phyloP scores from a whole-genome alignment of 208 protist genomes.

The Crithidia expoeki region DNA sequence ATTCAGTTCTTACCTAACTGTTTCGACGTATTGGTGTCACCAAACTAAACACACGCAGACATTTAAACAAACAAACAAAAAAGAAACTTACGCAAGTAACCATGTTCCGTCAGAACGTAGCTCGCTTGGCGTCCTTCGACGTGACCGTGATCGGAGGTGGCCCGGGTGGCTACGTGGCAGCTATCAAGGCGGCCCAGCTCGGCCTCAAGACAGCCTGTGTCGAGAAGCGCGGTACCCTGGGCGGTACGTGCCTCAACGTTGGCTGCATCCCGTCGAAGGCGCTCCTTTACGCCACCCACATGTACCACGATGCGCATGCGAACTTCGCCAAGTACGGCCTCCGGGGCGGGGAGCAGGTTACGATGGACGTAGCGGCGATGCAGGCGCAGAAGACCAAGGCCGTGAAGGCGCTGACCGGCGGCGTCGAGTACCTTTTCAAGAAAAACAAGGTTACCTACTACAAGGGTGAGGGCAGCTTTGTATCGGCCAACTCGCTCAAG shows the following conservation, averaged over 20 bases:
- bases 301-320: slow-evolving; percentile 96
- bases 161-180: slow-evolving; percentile 99
- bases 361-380: slow-evolving; percentile 95
- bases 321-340: slow-evolving; percentile 95
- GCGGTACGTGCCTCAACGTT: slow-evolving; percentile 99
- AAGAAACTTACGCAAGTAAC: too few relatives aligned
- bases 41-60: too few relatives aligned
- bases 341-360: slow-evolving; percentile 78
- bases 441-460: slow-evolving; percentile 99
- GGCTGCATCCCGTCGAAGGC: slow-evolving; percentile 99
- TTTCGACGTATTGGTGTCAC: too few relatives aligned
- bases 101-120: slow-evolving; percentile 73
- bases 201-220: slow-evolving; percentile 98
- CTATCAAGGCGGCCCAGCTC: slow-evolving; percentile 99
- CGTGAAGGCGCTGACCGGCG: slow-evolving; percentile 94
- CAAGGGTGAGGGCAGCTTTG: slow-evolving; percentile 94
- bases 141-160: slow-evolving; percentile 99
- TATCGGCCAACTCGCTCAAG: slow-evolving; percentile 61
- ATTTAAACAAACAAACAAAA: too few relatives aligned
- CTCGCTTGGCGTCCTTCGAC: slow-evolving; percentile 86
- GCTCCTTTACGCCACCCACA: slow-evolving; percentile 98
- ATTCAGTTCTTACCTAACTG: too few relatives aligned
- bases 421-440: slow-evolving; percentile 99
- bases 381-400: slow-evolving; percentile 96
- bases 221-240: slow-evolving; percentile 98